These are phyloP conservation scores for Theobroma grandiflorum DNA, from an alignment of 441 rosid species.

Conservation along the genomic window DNA sequence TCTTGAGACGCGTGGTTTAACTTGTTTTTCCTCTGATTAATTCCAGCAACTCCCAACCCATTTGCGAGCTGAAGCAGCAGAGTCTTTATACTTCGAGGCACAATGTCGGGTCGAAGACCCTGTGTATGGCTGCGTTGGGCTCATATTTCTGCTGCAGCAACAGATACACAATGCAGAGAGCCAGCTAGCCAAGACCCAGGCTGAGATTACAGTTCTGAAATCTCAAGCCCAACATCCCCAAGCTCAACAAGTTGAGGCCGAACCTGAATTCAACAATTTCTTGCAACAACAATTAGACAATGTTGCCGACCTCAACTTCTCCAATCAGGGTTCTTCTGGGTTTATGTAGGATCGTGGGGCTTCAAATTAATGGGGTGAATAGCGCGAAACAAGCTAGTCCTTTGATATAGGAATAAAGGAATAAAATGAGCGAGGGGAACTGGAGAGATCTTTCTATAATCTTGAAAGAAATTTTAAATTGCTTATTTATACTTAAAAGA, in stretches of 20 bases:
- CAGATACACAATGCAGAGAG: conserved; percentile 48
- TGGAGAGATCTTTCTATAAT: too few relatives aligned
- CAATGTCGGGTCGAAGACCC: conserved; percentile 59
- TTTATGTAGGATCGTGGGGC: background rate
- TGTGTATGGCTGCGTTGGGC: conserved; percentile 65
- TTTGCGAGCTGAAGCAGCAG: conserved; percentile 52
- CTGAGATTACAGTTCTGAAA: conserved; percentile 40
- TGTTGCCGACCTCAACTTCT: background rate
- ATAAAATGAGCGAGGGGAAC: too few relatives aligned
- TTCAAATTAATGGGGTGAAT: background rate
- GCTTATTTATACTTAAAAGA: too few relatives aligned
- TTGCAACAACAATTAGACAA: background rate
- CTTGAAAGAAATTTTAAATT: too few relatives aligned
- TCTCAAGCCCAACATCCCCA: conserved; percentile 19
- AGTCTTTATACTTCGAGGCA: conserved; percentile 59
- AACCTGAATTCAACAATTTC: background rate
- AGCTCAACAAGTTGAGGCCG: background rate
- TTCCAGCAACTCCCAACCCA: conserved; percentile 54
- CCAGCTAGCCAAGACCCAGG: conserved; percentile 48
- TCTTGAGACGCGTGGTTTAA: background rate
- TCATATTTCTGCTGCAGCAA: conserved; percentile 44
- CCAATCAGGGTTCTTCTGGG: conserved; percentile 2
- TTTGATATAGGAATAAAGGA: too few relatives aligned
- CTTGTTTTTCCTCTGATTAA: background rate
- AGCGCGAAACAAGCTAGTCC: too few relatives aligned